Percentiles rank a stretch among this genome's conserved stretches.
phyloP scores from a whole-genome alignment of 2,329 filamentous ascomycete species.

The Trichophyton schoenleinii region DNA sequence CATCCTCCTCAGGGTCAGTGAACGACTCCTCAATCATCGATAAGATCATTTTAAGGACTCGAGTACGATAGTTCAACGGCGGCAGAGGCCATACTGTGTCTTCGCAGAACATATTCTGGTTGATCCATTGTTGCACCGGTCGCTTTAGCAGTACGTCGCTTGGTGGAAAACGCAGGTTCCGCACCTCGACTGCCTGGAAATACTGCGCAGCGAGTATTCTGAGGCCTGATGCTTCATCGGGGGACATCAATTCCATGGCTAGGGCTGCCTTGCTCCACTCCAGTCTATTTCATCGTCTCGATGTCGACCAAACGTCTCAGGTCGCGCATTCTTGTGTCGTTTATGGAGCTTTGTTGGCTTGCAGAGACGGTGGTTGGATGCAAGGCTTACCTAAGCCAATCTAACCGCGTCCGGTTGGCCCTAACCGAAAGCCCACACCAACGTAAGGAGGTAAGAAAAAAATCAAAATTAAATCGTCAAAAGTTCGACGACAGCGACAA shows the following conservation, averaged over 20 bases:
- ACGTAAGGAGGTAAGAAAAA: constrained; percentile 22
- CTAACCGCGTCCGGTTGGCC: constrained; percentile 9
- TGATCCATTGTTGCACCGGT: constrained; percentile 54
- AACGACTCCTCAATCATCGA: constrained; percentile 60
- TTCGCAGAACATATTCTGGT: constrained; percentile 52
- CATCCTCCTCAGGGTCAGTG: constrained; percentile 73
- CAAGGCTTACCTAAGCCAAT: not conserved
- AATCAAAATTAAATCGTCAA: constrained; percentile 26
- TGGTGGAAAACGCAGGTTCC: constrained; percentile 51
- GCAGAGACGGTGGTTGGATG: too few species aligned
- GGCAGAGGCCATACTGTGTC: constrained; percentile 45
- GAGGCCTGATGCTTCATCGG: constrained; percentile 15
- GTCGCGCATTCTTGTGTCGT: not conserved
- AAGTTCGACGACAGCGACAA: constrained; percentile 13
- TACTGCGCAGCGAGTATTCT: constrained; percentile 52
- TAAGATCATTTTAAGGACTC: constrained; percentile 61
- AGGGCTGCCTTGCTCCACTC: not conserved
- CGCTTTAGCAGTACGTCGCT: constrained; percentile 45
- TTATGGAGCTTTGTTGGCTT: not conserved
- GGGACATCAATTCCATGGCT: not conserved
- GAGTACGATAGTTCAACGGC: constrained; percentile 56
- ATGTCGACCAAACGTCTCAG: not conserved
- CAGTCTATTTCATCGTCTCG: not conserved
- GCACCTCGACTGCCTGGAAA: constrained; percentile 57
- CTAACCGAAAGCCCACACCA: constrained; percentile 33